Percentiles rank a stretch among this genome's conserved stretches.
phyloP scores from a whole-genome alignment of 2,329 filamentous ascomycete species.

The Colletotrichum salicis region DNA sequence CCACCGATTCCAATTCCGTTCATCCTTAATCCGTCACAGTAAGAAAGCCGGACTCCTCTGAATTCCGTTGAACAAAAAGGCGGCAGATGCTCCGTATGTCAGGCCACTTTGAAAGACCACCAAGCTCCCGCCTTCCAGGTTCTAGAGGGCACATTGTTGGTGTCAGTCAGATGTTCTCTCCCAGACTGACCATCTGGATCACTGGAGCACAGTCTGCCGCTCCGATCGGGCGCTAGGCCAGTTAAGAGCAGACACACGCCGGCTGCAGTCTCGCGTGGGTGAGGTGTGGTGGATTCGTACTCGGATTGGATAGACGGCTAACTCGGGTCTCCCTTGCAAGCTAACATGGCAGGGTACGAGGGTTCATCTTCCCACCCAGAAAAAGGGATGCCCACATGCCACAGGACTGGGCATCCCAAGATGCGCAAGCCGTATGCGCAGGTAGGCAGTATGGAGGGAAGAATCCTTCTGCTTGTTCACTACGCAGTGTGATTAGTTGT shows the following conservation, averaged over 20 bases:
- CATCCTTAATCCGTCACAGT: not conserved
- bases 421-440: not conserved
- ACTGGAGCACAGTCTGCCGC: constrained; percentile 2
- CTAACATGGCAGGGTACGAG: not conserved
- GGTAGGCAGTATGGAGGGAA: not conserved
- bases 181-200: constrained; percentile 11
- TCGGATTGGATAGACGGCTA: constrained; percentile 20
- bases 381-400: constrained; percentile 1
- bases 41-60: not conserved
- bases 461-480: no score
- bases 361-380: not conserved
- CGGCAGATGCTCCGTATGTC: not conserved
- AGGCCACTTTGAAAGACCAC: constrained; percentile 1
- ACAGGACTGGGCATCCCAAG: constrained; percentile 8
- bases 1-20: not conserved
- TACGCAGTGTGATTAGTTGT: no score
- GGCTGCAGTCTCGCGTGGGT: constrained; percentile 14
- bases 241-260: not conserved
- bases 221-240: constrained; percentile 18
- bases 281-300: constrained; percentile 1
- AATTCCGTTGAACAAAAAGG: not conserved
- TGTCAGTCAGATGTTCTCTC: constrained; percentile 25
- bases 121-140: not conserved
- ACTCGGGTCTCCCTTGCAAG: constrained; percentile 22
- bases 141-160: not conserved